Conservation (phyloP, 1,139 yeast genomes). For the Yamadazyma buinensis region DNA sequence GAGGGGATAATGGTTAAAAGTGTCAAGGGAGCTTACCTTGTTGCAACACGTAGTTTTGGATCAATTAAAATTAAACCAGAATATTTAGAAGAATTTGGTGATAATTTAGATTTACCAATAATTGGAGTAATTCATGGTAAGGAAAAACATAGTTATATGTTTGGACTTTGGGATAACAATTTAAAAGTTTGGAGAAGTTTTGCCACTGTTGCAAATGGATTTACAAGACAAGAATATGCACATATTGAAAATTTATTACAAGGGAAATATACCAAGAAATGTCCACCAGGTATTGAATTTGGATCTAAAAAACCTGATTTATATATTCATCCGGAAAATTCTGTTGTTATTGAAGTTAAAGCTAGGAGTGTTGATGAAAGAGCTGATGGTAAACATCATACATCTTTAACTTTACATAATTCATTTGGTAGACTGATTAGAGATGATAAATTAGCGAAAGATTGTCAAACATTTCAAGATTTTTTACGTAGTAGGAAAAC, state of each 20-base stretch:
- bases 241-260: conserved; percentile 55
- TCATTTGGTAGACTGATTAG: conserved; percentile 70
- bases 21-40: conserved; percentile 52
- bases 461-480: conserved; percentile 57
- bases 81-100: conserved; percentile 81
- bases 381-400: conserved; percentile 49
- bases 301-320: conserved; percentile 61
- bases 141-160: conserved; percentile 64
- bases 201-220: conserved; percentile 83
- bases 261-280: conserved; percentile 35
- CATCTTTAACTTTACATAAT: conserved; percentile 69
- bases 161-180: conserved; percentile 54
- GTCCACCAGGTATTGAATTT: conserved; percentile 50
- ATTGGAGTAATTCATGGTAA: conserved; percentile 75
- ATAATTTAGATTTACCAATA: conserved; percentile 73
- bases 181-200: conserved; percentile 49
- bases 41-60: conserved; percentile 54
- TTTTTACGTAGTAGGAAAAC: conserved; percentile 36
- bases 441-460: conserved; percentile 58
- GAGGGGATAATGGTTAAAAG: conserved; percentile 85
- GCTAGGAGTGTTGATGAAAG: conserved; percentile 68
- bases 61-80: conserved; percentile 95
- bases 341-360: conserved; percentile 79
- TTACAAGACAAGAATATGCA: conserved; percentile 59
- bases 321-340: conserved; percentile 79